Evolutionary conservation across 768 basidiomycete genomes (phyloP).

Genomic region (Aureoboletus auriporus): DNA sequence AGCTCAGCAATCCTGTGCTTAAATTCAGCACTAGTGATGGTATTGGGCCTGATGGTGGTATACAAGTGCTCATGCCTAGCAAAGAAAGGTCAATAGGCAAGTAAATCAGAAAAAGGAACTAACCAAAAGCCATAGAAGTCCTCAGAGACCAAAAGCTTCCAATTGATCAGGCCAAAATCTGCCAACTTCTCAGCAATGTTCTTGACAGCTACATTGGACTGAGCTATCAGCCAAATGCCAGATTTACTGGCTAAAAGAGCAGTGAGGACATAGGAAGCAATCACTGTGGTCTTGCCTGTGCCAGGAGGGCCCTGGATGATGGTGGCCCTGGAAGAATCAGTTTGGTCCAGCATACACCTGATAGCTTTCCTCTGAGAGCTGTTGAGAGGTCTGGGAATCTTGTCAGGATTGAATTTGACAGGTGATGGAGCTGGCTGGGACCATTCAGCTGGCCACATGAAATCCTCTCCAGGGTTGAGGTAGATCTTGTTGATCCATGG

Average conservation of each 20-base stretch:
- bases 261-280: conserved; percentile 55
- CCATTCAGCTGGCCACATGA: conserved; percentile 37
- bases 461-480: conserved; percentile 22
- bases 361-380: conserved; percentile 37
- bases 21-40: conserved; percentile 48
- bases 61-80: conserved; percentile 83
- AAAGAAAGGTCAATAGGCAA: conserved; percentile 5
- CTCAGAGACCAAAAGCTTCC: conserved; percentile 67
- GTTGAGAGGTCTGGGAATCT: conserved; percentile 33
- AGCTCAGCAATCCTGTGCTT: conserved; percentile 30
- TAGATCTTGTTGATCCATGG: conserved; percentile 39
- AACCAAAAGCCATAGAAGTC: conserved; percentile 69
- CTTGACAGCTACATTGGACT: conserved; percentile 86
- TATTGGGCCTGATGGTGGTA: conserved; percentile 38
- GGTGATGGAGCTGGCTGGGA: conserved; percentile 14
- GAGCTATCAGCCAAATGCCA: conserved; percentile 79
- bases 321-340: conserved; percentile 34
- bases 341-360: conserved; percentile 34
- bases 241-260: conserved; percentile 36
- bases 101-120: conserved; percentile 16
- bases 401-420: conserved; percentile 12
- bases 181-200: conserved; percentile 82
- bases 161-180: conserved; percentile 48
- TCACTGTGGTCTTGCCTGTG: conserved; percentile 72
- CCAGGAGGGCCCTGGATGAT: conserved; percentile 53